Evolutionary conservation across 495 filamentous ascomycete species (phyloP), one percentile per base, ranked within the genome.

Genomic region (Neurospora sp.): DNA sequence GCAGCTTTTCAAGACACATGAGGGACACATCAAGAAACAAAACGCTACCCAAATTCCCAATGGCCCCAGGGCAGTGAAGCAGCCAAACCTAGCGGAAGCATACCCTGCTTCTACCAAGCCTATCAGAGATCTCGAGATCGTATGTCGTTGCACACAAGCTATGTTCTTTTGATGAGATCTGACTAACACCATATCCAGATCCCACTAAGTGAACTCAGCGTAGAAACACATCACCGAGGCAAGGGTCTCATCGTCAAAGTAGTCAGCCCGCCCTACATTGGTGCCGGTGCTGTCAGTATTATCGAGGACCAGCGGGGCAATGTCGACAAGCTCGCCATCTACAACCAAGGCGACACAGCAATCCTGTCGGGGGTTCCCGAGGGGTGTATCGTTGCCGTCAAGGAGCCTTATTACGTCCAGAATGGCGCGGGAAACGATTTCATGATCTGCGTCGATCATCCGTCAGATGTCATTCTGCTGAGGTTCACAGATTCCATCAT

Each of bases 151-250:
- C 61, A n/a, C 18, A n/a, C 35, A 40, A 4, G n/a, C 40, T 4
- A 5, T 9, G 4, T 14, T 20, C 35, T 5, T n/a, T 39, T 11
- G 7, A 22, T 72, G 2, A 70, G 5, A 38, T 11, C n/a, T 9
- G 39, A 10, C 41, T 10, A 31, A 44, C 44, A 48, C 8, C 22
- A 4, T 20, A 18, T 18, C 39, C 46, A 80, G 80, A 79, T 81
- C 20, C 77, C 78, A 9, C 74, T 82, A 14, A 76, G 70, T 68
- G 75, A 77, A 11, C 80, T 90, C 1, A 72, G 42, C 11, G 77
- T 86, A 6, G 86, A 88, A 72, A 86, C 82, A 9, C 86, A 88
- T 74, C 86, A 89, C 76, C 77, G 85, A 3, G 86, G 83, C 1
- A 73, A 72, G 22, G 84, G 83, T 69, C 46, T 87, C 70, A 76